Conservation (phyloP, 805 yeast species). For the Candida ascalaphidarum region DNA sequence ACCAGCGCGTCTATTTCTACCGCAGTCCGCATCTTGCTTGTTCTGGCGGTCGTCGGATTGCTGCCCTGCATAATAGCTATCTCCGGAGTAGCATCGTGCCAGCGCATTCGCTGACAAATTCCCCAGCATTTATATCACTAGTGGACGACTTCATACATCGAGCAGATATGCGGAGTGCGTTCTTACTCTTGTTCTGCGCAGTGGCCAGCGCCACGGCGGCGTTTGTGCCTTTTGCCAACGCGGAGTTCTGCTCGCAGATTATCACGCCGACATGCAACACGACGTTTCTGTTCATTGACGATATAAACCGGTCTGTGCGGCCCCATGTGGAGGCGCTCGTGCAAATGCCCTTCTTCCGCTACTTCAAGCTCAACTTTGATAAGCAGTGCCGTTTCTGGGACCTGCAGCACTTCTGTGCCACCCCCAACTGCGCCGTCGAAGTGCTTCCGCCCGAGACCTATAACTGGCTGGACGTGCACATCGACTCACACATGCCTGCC, state of each 20-base stretch:
- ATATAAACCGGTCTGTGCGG: slow-evolving; percentile 22
- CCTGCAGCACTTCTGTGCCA: slow-evolving; percentile 76
- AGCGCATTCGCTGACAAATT: too few relatives aligned
- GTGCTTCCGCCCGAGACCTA: slow-evolving; percentile 58
- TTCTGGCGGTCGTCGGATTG: too few relatives aligned
- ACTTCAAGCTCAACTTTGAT: slow-evolving; percentile 77
- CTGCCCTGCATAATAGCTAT: too few relatives aligned
- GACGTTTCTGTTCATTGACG: slow-evolving; percentile 35
- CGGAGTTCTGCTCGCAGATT: slow-evolving; percentile 36
- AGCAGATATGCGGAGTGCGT: too few relatives aligned
- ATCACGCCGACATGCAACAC: slow-evolving; percentile 38
- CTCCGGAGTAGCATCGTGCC: too few relatives aligned
- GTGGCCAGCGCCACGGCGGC: too few relatives aligned
- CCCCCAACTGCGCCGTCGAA: slow-evolving; percentile 85
- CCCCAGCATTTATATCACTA: too few relatives aligned
- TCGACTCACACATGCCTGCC: slow-evolving; percentile 64
- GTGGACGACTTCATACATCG: too few relatives aligned
- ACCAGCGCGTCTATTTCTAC: too few relatives aligned
- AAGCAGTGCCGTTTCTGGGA: slow-evolving; percentile 83
- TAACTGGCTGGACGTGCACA: slow-evolving; percentile 46
- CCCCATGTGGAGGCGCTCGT: slow-evolving; percentile 53
- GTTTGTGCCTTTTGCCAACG: slow-evolving; percentile 32
- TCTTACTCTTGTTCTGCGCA: too few relatives aligned
- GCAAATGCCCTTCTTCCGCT: slow-evolving; percentile 73
- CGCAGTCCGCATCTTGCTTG: too few relatives aligned